These are phyloP conservation scores for Colletotrichum tofieldiae DNA, from an alignment of 2,329 filamentous ascomycete genomes.

Conservation along the genomic window DNA sequence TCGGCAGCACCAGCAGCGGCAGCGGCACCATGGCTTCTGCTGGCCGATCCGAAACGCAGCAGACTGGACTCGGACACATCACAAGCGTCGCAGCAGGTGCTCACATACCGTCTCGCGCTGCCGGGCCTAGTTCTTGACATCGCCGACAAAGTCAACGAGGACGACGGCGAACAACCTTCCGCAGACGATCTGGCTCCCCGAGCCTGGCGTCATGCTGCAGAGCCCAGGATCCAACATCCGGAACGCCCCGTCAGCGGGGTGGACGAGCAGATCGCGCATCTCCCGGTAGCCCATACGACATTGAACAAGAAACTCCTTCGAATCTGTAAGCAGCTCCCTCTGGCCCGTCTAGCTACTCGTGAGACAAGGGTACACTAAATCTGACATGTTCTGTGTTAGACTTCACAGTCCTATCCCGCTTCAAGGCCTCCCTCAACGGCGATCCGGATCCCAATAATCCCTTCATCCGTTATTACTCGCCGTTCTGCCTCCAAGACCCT, in stretches of 20 bases:
- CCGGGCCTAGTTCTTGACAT: conserved; percentile 41
- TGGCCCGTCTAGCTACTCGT: not conserved
- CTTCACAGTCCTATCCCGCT: conserved; percentile 64
- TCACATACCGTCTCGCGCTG: conserved; percentile 46
- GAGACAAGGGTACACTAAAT: not conserved
- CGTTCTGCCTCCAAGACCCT: conserved; percentile 65
- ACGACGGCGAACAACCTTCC: not conserved
- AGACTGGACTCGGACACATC: conserved; percentile 48
- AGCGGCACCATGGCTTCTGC: not conserved
- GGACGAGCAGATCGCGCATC: conserved; percentile 56
- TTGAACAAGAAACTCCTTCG: conserved; percentile 62
- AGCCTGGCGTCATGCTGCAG: not conserved
- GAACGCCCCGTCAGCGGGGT: conserved; percentile 23
- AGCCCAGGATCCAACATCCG: not conserved
- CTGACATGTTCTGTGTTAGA: conserved; percentile 52
- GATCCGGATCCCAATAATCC: conserved; percentile 60
- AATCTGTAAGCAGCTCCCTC: conserved; percentile 32
- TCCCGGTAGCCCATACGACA: conserved; percentile 60
- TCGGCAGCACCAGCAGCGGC: not conserved
- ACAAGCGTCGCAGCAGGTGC: conserved; percentile 49
- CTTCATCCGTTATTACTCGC: conserved; percentile 65
- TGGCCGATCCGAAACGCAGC: conserved; percentile 38
- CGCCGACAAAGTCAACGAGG: conserved; percentile 22
- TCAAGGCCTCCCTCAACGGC: conserved; percentile 66
- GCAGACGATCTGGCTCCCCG: not conserved